Conservation (phyloP, 352 stramenopile species). For the Lagenidium giganteum region DNA sequence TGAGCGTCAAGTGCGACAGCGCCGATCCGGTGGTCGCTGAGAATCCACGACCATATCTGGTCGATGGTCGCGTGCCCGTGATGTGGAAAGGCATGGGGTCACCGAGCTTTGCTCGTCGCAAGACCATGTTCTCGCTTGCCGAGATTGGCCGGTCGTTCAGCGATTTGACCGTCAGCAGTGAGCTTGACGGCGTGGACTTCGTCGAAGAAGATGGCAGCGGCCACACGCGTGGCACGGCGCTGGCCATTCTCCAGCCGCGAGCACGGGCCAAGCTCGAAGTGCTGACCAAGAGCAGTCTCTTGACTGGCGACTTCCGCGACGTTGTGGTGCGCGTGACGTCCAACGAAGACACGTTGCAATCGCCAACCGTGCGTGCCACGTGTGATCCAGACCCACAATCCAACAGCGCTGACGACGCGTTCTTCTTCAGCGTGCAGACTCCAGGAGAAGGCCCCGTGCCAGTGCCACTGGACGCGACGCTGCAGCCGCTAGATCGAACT, state of each 20-base stretch:
- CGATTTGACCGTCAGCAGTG: conserved; percentile 16
- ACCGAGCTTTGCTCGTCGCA: conserved; percentile 73
- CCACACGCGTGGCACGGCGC: conserved; percentile 33
- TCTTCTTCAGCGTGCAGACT: conserved; percentile 53
- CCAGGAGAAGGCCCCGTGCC: conserved; percentile 27
- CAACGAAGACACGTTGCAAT: conserved; percentile 65
- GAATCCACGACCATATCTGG: conserved; percentile 37
- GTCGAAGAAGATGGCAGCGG: conserved; percentile 38
- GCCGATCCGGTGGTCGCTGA: conserved; percentile 23
- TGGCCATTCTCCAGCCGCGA: conserved; percentile 66
- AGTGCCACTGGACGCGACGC: conserved; percentile 32
- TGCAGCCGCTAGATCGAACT: conserved; percentile 47
- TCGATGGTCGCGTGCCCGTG: conserved; percentile 61
- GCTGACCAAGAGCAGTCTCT: conserved; percentile 42
- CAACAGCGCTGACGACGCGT: conserved; percentile 26
- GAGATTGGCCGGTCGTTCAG: conserved; percentile 26
- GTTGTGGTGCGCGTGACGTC: conserved; percentile 52
- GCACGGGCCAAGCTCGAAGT: conserved; percentile 58
- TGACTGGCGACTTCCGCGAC: conserved; percentile 64
- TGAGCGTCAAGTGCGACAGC: too few relatives aligned
- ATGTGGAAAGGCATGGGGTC: conserved; percentile 83
- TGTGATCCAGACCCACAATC: conserved; percentile 54
- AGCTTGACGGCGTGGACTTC: conserved; percentile 11
- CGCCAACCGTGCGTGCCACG: conserved; percentile 39
- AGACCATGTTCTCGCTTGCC: conserved; percentile 67